Evolutionary conservation across 2,329 filamentous ascomycete species (phyloP).

Genomic region (Aureobasidium melanogenum): DNA sequence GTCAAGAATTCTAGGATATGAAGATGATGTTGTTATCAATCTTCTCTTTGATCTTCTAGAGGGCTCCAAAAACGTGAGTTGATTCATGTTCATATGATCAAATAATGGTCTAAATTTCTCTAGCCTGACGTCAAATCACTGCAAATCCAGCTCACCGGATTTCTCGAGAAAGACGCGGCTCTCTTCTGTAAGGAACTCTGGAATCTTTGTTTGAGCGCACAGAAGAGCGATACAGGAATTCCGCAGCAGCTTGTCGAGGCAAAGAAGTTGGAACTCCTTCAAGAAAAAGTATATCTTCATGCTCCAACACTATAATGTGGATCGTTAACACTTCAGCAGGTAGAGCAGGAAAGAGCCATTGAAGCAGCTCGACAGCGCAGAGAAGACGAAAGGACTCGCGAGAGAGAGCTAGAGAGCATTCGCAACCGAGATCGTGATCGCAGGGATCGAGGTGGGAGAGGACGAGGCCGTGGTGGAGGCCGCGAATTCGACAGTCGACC

Average conservation of each 20-base stretch:
- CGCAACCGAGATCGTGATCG: constrained; percentile 59
- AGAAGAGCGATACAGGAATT: constrained; percentile 79
- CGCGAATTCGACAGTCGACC: constrained; percentile 41
- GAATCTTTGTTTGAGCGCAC: constrained; percentile 83
- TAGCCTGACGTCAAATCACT: constrained; percentile 93
- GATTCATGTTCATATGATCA: not conserved
- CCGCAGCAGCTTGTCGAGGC: constrained; percentile 91
- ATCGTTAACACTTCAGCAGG: constrained; percentile 39
- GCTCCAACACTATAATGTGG: not conserved
- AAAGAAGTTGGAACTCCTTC: constrained; percentile 89
- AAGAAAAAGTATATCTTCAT: constrained; percentile 70
- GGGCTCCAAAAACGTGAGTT: constrained; percentile 63
- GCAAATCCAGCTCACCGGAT: constrained; percentile 90
- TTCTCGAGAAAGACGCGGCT: constrained; percentile 85
- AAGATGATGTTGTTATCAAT: constrained; percentile 94
- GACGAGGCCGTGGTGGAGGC: constrained; percentile 39
- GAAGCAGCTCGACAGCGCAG: constrained; percentile 64
- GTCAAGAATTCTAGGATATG: constrained; percentile 76
- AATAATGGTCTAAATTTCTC: constrained; percentile 6
- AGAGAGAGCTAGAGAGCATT: constrained; percentile 59
- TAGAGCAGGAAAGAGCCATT: constrained; percentile 72
- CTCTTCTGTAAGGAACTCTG: constrained; percentile 89
- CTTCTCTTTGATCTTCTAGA: constrained; percentile 65
- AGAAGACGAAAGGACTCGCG: constrained; percentile 62
- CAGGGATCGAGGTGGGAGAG: constrained; percentile 27